Evolutionary conservation across 2,329 filamentous ascomycete genomes (phyloP).

Genomic region (Colletotrichum chrysophilum): DNA sequence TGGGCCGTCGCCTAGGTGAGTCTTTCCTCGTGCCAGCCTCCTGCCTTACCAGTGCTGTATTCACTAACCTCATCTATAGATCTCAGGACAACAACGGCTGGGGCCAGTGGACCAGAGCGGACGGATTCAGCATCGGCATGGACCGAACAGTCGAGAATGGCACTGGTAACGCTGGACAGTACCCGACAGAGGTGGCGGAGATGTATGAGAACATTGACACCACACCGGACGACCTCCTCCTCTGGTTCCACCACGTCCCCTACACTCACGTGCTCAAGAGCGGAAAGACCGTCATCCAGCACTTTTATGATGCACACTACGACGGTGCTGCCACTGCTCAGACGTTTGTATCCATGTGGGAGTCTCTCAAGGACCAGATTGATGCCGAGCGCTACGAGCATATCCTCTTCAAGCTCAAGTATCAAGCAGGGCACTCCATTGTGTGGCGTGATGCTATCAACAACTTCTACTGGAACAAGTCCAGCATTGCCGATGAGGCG

Average conservation of each 20-base stretch:
- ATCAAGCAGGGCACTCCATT: conserved; percentile 72
- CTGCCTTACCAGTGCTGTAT: neutral
- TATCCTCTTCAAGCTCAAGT: conserved; percentile 62
- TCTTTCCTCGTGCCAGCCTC: neutral
- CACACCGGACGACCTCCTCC: conserved; percentile 70
- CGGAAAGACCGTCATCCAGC: conserved; percentile 71
- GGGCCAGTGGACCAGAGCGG: conserved; percentile 76
- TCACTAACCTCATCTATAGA: conserved; percentile 44
- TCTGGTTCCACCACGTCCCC: conserved; percentile 78
- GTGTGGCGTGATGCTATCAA: conserved; percentile 74
- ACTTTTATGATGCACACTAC: conserved; percentile 70
- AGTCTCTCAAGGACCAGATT: conserved; percentile 57
- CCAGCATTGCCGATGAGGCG: conserved; percentile 61
- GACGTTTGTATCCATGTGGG: conserved; percentile 60
- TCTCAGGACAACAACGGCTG: conserved; percentile 71
- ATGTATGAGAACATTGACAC: conserved; percentile 65
- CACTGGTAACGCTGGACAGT: conserved; percentile 70
- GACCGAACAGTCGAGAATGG: conserved; percentile 73
- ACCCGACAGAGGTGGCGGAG: conserved; percentile 63
- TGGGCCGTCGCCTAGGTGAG: conserved; percentile 50
- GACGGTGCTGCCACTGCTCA: conserved; percentile 64
- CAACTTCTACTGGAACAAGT: conserved; percentile 67
- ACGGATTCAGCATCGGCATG: conserved; percentile 67
- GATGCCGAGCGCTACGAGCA: conserved; percentile 66
- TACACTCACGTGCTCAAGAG: conserved; percentile 68